These are phyloP conservation scores for Coniferiporia weirii DNA, from an alignment of 1,284 basidiomycete species.

Conservation along the genomic window DNA sequence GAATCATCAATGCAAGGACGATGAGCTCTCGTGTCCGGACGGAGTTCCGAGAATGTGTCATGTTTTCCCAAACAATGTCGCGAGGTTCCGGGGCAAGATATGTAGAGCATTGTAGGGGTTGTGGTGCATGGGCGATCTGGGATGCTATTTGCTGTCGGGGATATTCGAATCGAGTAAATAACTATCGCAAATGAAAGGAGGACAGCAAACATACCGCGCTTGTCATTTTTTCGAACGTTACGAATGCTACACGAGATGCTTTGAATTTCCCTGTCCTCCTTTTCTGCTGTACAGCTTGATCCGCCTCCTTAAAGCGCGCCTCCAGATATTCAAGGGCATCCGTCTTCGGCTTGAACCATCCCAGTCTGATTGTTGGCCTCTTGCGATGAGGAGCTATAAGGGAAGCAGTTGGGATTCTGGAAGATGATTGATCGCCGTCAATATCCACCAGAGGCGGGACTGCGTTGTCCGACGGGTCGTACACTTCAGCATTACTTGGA, in stretches of 20 bases:
- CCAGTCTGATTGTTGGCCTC: slow-evolving; percentile 63
- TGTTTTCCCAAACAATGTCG: slow-evolving; percentile 93
- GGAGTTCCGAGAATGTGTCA: slow-evolving; percentile 57
- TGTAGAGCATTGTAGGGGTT: slow-evolving; percentile 63
- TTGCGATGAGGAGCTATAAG: slow-evolving; percentile 70
- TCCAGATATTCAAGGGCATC: slow-evolving; percentile 87
- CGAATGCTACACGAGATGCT: slow-evolving; percentile 82
- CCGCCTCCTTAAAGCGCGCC: slow-evolving; percentile 67
- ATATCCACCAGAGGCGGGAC: slow-evolving; percentile 47
- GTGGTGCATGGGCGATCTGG: slow-evolving; percentile 77
- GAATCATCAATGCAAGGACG: slow-evolving; percentile 60
- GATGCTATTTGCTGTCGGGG: slow-evolving; percentile 76
- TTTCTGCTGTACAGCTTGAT: slow-evolving; percentile 72
- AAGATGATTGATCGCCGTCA: slow-evolving; percentile 29
- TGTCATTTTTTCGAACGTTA: slow-evolving; percentile 96
- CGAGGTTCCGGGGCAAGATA: slow-evolving; percentile 88
- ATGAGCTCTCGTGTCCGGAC: slow-evolving; percentile 63
- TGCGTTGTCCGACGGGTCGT: slow-evolving; percentile 59
- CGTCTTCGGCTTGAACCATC: slow-evolving; percentile 66
- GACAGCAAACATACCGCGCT: slow-evolving; percentile 61
- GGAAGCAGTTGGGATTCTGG: slow-evolving; percentile 43
- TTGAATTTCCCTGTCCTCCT: slow-evolving; percentile 67
- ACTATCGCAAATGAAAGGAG: not conserved
- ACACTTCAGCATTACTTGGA: slow-evolving; percentile 73
- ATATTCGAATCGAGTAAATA: not conserved